Evolutionary conservation across 2,329 filamentous ascomycete species (phyloP).

Genomic region (Ilyonectria destructans): DNA sequence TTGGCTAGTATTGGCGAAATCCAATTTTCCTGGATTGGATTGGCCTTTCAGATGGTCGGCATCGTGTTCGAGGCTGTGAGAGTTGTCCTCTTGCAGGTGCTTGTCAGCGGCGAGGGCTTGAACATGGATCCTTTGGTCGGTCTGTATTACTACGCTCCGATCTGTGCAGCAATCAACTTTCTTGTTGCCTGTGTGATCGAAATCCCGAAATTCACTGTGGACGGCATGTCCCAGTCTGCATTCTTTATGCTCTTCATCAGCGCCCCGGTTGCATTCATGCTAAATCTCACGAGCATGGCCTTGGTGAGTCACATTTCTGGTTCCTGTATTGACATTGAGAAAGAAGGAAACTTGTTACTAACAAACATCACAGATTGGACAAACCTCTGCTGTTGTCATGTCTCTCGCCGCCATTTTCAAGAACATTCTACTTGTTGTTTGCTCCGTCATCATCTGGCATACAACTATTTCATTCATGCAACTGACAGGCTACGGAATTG

Average conservation of each 20-base stretch:
- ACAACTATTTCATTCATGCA: constrained; percentile 80
- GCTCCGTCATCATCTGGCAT: constrained; percentile 83
- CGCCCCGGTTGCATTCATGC: constrained; percentile 80
- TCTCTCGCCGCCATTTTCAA: constrained; percentile 89
- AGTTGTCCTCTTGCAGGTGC: constrained; percentile 85
- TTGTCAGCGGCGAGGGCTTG: constrained; percentile 81
- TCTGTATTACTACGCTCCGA: constrained; percentile 89
- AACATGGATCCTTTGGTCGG: constrained; percentile 91
- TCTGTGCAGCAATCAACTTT: constrained; percentile 85
- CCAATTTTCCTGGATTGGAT: constrained; percentile 75
- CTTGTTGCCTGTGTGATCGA: constrained; percentile 78
- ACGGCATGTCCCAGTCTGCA: constrained; percentile 76
- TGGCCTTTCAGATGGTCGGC: constrained; percentile 79
- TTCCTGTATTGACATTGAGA: constrained; percentile 7
- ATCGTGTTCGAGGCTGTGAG: constrained; percentile 85
- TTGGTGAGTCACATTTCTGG: constrained; percentile 71
- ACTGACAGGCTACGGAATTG: constrained; percentile 83
- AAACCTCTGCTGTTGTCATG: constrained; percentile 86
- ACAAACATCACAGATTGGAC: constrained; percentile 77
- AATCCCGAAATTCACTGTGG: constrained; percentile 74
- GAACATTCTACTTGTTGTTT: constrained; percentile 83
- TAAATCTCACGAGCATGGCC: constrained; percentile 87
- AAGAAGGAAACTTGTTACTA: not conserved
- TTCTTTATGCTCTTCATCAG: constrained; percentile 77
- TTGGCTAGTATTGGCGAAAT: constrained; percentile 74